Evolutionary conservation across 176 grass and related monocot species (phyloP).

Genomic region (Zizania latifolia): DNA sequence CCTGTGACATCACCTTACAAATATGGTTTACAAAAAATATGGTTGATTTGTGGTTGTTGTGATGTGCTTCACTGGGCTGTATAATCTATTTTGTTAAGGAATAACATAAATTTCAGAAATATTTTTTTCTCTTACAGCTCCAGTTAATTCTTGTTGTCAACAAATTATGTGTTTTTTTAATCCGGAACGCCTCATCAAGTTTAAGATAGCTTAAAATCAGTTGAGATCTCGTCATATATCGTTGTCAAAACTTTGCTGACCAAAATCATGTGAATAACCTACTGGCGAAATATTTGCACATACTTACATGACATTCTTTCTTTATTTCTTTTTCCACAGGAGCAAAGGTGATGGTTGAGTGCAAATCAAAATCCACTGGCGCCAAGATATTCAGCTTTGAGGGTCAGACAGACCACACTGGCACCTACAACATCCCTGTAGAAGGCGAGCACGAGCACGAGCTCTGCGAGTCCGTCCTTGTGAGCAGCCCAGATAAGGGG

Average conservation of each 20-base stretch:
- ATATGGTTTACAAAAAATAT: too few species aligned
- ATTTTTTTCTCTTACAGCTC: neutral
- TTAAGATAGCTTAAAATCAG: neutral
- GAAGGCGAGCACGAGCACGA: conserved; percentile 66
- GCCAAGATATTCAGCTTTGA: conserved; percentile 57
- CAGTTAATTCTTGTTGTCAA: neutral
- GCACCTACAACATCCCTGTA: conserved; percentile 79
- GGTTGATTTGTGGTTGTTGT: neutral
- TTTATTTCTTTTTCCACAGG: conserved; percentile 37
- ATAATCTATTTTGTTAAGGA: neutral
- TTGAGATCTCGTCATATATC: neutral
- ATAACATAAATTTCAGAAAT: neutral
- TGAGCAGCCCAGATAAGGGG: conserved; percentile 66
- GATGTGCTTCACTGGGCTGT: neutral
- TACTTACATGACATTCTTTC: neutral
- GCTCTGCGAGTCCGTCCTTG: conserved; percentile 69
- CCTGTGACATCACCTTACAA: too few species aligned
- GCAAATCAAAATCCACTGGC: conserved; percentile 48
- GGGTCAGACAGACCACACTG: conserved; percentile 75
- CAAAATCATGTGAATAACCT: neutral
- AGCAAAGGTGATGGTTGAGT: conserved; percentile 80
- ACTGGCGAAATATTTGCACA: neutral
- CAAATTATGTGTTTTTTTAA: too few species aligned
- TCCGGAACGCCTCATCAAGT: neutral
- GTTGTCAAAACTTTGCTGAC: neutral